Conservation (phyloP, 139 green algal genomes). For the Chlamydomonas sp. region DNA sequence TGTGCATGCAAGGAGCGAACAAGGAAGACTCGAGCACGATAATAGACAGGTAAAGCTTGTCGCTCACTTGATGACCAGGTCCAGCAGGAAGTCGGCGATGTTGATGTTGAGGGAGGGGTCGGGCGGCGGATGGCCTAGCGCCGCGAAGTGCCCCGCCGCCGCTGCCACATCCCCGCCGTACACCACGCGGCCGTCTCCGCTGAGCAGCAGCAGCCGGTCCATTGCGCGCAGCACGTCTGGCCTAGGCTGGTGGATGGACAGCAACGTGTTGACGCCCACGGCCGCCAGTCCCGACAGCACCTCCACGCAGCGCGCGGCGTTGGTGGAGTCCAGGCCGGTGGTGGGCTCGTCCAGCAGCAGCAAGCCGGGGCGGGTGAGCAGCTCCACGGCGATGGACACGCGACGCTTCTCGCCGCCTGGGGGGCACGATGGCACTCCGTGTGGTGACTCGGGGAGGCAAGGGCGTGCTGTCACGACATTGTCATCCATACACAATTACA, state of each 20-base stretch:
- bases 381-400: conserved; percentile 71
- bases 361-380: conserved; percentile 70
- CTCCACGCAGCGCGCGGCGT: conserved; percentile 72
- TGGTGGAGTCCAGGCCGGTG: conserved; percentile 70
- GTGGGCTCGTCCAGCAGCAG: conserved; percentile 88
- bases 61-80: conserved; percentile 67
- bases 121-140: conserved; percentile 32
- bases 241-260: conserved; percentile 77
- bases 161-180: conserved; percentile 45
- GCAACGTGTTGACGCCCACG: conserved; percentile 59
- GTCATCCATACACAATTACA: too few species aligned
- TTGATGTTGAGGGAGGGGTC: conserved; percentile 43
- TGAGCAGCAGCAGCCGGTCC: conserved; percentile 66
- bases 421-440: not conserved
- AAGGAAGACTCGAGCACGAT: too few species aligned
- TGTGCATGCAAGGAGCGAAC: too few species aligned
- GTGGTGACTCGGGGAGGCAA: not conserved
- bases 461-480: not conserved
- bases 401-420: conserved; percentile 70
- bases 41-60: too few species aligned
- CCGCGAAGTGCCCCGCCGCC: conserved; percentile 52
- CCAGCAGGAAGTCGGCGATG: conserved; percentile 78
- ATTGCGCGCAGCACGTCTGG: conserved; percentile 72
- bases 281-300: conserved; percentile 60
- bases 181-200: conserved; percentile 45